Percentiles rank a stretch among this genome's conserved stretches.
These are phyloP conservation scores for Aspergillus neoniger DNA, from an alignment of 2,329 filamentous ascomycete genomes.

Conservation along the genomic window DNA sequence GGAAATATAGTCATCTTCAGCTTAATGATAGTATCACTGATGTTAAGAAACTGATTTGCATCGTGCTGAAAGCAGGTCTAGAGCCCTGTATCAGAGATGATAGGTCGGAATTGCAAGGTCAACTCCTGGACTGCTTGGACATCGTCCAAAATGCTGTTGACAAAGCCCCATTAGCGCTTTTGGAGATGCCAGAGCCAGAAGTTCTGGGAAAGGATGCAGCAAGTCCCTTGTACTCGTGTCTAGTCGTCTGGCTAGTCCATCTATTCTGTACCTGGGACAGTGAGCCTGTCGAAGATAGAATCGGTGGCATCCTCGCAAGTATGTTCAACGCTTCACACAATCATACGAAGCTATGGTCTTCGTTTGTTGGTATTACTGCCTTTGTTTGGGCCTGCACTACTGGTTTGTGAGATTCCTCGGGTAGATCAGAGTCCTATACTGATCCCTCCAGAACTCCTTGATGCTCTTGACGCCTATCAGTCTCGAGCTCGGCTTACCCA, in stretches of 20 bases:
- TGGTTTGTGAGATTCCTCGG: constrained; percentile 35
- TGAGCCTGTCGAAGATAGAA: constrained; percentile 43
- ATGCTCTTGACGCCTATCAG: constrained; percentile 41
- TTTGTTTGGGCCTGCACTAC: constrained; percentile 39
- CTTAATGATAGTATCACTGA: constrained; percentile 69
- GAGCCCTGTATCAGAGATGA: constrained; percentile 61
- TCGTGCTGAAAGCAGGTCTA: constrained; percentile 77
- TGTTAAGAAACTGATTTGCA: constrained; percentile 82
- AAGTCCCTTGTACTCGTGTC: constrained; percentile 56
- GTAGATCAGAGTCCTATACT: constrained; percentile 13
- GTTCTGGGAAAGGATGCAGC: constrained; percentile 51
- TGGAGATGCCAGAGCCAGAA: constrained; percentile 66
- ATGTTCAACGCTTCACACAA: constrained; percentile 38
- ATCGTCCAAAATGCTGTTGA: constrained; percentile 74
- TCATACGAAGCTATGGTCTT: constrained; percentile 31
- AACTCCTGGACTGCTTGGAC: constrained; percentile 67
- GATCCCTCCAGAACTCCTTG: constrained; percentile 47
- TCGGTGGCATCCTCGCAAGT: constrained; percentile 37
- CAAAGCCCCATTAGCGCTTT: constrained; percentile 68
- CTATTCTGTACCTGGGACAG: constrained; percentile 48
- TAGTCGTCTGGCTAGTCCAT: constrained; percentile 55
- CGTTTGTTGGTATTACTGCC: constrained; percentile 31
- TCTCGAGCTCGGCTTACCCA: constrained; percentile 11
- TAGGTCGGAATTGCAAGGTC: constrained; percentile 54
- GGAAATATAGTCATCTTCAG: constrained; percentile 47